Percentiles rank a stretch among this genome's conserved stretches.
These are phyloP conservation scores for Aspergillus jensenii DNA, from an alignment of 2,329 filamentous ascomycete genomes.

Conservation along the genomic window DNA sequence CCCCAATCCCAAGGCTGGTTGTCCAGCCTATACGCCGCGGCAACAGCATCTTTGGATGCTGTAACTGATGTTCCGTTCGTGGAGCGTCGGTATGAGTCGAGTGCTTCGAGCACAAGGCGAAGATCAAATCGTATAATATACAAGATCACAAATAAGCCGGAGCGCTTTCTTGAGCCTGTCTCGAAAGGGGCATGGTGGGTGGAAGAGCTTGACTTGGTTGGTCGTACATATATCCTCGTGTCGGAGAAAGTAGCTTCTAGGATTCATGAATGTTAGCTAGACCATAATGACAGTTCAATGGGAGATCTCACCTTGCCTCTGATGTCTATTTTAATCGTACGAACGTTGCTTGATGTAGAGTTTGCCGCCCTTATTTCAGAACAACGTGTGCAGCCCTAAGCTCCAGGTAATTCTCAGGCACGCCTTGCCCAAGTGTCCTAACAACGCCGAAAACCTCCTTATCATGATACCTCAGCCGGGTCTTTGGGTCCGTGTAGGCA, in stretches of 20 bases:
- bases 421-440: constrained; percentile 74
- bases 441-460: constrained; percentile 87
- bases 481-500: constrained; percentile 93
- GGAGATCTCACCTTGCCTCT: background rate
- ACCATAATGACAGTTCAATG: background rate
- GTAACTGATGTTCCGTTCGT: constrained; percentile 63
- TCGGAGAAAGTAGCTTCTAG: constrained; percentile 9
- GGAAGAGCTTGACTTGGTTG: constrained; percentile 96
- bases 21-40: constrained; percentile 45
- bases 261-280: constrained; percentile 6
- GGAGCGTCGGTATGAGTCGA: constrained; percentile 71
- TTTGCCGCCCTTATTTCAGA: constrained; percentile 62
- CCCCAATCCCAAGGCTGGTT: background rate
- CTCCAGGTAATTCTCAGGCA: constrained; percentile 84
- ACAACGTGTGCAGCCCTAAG: constrained; percentile 90
- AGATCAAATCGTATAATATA: constrained; percentile 56
- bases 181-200: constrained; percentile 80
- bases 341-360: background rate
- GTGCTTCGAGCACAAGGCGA: constrained; percentile 70
- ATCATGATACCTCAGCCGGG: constrained; percentile 86
- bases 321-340: background rate
- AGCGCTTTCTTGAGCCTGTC: constrained; percentile 83
- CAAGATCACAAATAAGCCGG: constrained; percentile 97
- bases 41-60: constrained; percentile 53
- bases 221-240: constrained; percentile 62